Evolutionary conservation across 1,139 yeast genomes (phyloP), one percentile per base, ranked within the genome.

Genomic region (Hyphopichia burtonii): DNA sequence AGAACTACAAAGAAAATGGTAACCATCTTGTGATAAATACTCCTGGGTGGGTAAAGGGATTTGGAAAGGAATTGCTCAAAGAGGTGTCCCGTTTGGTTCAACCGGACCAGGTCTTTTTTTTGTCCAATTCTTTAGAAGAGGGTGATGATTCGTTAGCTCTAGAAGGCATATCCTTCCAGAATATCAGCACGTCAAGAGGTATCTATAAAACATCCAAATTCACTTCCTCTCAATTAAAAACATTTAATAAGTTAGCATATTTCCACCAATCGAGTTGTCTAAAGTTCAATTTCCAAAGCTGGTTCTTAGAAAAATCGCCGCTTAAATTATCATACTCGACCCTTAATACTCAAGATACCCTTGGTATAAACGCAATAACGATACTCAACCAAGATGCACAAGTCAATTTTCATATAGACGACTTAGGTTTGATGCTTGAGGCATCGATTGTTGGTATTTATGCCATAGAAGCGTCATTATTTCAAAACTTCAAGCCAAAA

Each of bases 11-110:
- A 36, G 51, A 56, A 1, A 47, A 49, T 16, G 68, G 69, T 36
- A 64, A 73, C 18, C 72, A 77, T 9, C 63, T 90, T 11, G 61
- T 93, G 1, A 73, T 91, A 3, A 91, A 91, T 53, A 81, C 94
- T 0, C 95, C 97, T 0, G 97, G 98, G 0, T 91, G 97, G 97
- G 78, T 90, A 20, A 87, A 86, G 61, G 98, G 98, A 0, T 82
- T 81, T 46, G 99, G 98, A 0, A 71, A 83, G 31, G 84, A 83
- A 42, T 63, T 91, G 9, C 66, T 88, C 17, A 65, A 64, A 14
- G 66, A 74, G 14, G 65, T 89, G 1, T 66, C 84, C 2, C 48
- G 55, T 1, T 48, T 62, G 9, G 59, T 79, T 1, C 60, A 68
- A n/a, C 88, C 94, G 0, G 74, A 83, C 0, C 70, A 77, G 47